Evolutionary conservation across 768 basidiomycete genomes (phyloP).

Genomic region (Termitomyces heimii): DNA sequence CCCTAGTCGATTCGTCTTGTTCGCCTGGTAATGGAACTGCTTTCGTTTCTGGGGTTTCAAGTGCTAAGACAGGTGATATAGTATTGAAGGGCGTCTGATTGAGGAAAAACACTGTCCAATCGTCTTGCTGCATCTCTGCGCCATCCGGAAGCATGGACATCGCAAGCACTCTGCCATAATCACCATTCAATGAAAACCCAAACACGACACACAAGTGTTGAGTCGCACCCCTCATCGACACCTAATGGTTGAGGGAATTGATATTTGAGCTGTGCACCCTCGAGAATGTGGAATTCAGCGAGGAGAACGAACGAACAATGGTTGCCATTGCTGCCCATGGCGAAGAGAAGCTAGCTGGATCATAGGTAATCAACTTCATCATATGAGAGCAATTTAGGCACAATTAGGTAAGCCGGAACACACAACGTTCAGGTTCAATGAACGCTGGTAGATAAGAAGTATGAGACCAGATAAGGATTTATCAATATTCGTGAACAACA

Average conservation of each 20-base stretch:
- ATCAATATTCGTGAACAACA: slow-evolving; percentile 14
- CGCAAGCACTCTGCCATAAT: slow-evolving; percentile 66
- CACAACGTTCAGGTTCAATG: too few relatives aligned
- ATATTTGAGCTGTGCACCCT: slow-evolving; percentile 89
- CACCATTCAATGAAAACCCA: slow-evolving; percentile 9
- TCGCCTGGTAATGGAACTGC: slow-evolving; percentile 30
- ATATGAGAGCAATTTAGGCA: not conserved
- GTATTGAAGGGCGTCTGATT: slow-evolving; percentile 91
- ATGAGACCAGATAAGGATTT: not conserved
- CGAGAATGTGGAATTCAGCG: slow-evolving; percentile 98
- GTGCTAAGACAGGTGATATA: slow-evolving; percentile 74
- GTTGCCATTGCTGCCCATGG: slow-evolving; percentile 58
- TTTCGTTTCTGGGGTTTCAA: slow-evolving; percentile 49
- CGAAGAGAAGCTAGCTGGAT: slow-evolving; percentile 33
- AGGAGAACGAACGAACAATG: slow-evolving; percentile 91
- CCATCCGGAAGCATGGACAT: slow-evolving; percentile 99
- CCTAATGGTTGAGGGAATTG: slow-evolving; percentile 95
- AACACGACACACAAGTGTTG: not conserved
- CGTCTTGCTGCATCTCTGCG: slow-evolving; percentile 89
- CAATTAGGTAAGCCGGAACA: slow-evolving; percentile 1
- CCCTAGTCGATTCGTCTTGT: slow-evolving; percentile 17
- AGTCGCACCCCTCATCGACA: slow-evolving; percentile 83
- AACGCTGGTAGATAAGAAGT: not conserved
- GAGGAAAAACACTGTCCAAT: slow-evolving; percentile 98
- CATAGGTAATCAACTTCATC: slow-evolving; percentile 15